Conservation (phyloP, 345 rosid species). For the Citrus inodora region DNA sequence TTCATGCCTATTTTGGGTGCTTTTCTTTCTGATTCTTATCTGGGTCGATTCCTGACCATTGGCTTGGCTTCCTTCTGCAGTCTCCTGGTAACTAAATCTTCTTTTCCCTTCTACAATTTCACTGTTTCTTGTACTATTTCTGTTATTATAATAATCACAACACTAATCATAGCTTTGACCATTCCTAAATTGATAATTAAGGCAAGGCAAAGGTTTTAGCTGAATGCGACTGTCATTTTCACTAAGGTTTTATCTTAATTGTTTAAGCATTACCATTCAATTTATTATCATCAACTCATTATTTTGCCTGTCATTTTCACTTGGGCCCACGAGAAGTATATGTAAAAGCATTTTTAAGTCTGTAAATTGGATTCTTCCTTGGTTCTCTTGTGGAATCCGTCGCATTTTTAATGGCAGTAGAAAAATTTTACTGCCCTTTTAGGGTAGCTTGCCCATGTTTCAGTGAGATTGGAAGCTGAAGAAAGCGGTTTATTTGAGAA, state of each 20-base stretch:
- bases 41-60: slow-evolving; percentile 74
- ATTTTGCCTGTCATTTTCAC: not conserved
- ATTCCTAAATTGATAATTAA: not conserved
- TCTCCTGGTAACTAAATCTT: slow-evolving; percentile 41
- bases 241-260: not conserved
- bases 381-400: not conserved
- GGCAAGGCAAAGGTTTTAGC: not conserved
- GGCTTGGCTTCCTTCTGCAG: slow-evolving; percentile 59
- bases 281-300: not conserved
- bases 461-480: not conserved
- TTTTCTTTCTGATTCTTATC: slow-evolving; percentile 64
- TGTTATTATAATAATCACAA: not conserved
- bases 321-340: not conserved
- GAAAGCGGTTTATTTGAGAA: not conserved
- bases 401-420: not conserved
- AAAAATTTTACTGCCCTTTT: not conserved
- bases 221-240: not conserved
- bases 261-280: not conserved
- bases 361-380: not conserved
- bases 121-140: not conserved
- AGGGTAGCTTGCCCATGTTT: not conserved
- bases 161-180: not conserved
- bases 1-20: slow-evolving; percentile 68
- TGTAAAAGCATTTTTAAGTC: no score
- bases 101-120: not conserved